A percentile compares a stretch with the other conserved stretches of the same genome.
These are phyloP conservation scores for Amoebophrya sp. DNA, from an alignment of 169 alveolate genomes.

Conservation along the genomic window DNA sequence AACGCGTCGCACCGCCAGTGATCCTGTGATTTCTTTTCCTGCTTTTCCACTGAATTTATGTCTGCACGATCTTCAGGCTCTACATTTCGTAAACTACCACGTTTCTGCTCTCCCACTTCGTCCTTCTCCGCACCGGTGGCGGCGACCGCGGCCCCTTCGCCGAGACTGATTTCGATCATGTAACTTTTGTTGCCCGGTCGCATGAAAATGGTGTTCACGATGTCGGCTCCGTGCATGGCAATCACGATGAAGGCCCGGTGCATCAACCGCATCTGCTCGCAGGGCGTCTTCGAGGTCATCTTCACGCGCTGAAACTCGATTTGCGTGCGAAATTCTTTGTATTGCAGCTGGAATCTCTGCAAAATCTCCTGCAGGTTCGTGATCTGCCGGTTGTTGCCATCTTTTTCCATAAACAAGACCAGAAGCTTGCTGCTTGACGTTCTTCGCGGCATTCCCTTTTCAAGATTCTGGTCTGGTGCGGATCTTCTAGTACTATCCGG, in stretches of 20 bases:
- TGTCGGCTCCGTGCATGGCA: background rate
- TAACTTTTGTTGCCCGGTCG: background rate
- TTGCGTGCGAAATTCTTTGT: background rate
- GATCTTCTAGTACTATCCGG: too few species aligned
- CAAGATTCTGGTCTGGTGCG: too few species aligned
- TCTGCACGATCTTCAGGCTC: too few species aligned
- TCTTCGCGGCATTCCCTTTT: too few species aligned
- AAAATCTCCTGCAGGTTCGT: background rate
- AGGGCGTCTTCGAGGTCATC: background rate
- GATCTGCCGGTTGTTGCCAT: background rate
- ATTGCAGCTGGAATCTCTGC: background rate
- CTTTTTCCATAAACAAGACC: background rate
- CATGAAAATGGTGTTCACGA: conserved; percentile 6
- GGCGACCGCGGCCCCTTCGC: background rate
- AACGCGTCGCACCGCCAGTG: background rate
- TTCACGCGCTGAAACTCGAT: background rate
- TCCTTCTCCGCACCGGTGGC: too few species aligned
- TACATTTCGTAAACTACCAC: too few species aligned
- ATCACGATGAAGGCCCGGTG: background rate
- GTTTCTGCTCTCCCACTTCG: too few species aligned
- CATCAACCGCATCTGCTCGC: background rate
- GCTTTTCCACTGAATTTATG: too few species aligned
- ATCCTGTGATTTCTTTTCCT: too few species aligned
- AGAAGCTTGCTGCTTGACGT: too few species aligned
- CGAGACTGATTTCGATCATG: background rate